These are phyloP conservation scores for Oryza rufipogon DNA, from an alignment of 176 grass and related monocot species.

Conservation along the genomic window DNA sequence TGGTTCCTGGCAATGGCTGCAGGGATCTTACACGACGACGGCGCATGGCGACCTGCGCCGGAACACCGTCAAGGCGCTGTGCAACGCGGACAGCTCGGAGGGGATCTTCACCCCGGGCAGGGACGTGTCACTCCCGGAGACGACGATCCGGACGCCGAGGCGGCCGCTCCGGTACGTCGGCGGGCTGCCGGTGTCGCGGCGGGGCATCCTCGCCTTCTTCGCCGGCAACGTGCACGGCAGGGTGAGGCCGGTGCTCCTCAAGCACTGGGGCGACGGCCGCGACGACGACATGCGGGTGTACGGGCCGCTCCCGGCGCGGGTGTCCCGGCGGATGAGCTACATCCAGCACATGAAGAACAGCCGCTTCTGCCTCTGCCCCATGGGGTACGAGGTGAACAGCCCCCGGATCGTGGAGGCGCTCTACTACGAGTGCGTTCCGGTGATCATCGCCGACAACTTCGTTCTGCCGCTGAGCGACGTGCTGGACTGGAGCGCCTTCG, in stretches of 20 bases:
- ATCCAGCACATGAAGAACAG: conserved; percentile 91
- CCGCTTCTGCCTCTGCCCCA: conserved; percentile 83
- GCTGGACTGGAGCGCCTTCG: conserved; percentile 74
- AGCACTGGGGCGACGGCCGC: conserved; percentile 52
- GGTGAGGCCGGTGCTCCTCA: conserved; percentile 65
- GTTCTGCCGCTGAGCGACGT: conserved; percentile 76
- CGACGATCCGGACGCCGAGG: conserved; percentile 60
- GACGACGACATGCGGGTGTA: conserved; percentile 77
- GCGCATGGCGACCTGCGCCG: conserved; percentile 60
- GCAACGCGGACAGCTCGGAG: conserved; percentile 87
- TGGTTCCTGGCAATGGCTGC: not conserved
- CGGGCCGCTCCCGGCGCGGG: conserved; percentile 57
- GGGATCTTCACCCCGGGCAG: conserved; percentile 70
- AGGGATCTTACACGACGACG: conserved; percentile 74
- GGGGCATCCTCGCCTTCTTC: conserved; percentile 80
- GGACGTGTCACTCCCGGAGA: conserved; percentile 83
- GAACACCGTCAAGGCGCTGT: conserved; percentile 77
- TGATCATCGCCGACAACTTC: conserved; percentile 92
- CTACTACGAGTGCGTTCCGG: too few species aligned
- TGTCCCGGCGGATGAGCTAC: conserved; percentile 72
- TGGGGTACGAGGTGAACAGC: conserved; percentile 95
- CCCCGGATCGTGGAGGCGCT: conserved; percentile 82
- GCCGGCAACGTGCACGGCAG: conserved; percentile 79
- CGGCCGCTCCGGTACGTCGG: conserved; percentile 66
- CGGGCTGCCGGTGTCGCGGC: conserved; percentile 55